Evolutionary conservation across 139 green algal species (phyloP), one percentile per base, ranked within the genome.

Genomic region (Astrephomene gubernaculifera): DNA sequence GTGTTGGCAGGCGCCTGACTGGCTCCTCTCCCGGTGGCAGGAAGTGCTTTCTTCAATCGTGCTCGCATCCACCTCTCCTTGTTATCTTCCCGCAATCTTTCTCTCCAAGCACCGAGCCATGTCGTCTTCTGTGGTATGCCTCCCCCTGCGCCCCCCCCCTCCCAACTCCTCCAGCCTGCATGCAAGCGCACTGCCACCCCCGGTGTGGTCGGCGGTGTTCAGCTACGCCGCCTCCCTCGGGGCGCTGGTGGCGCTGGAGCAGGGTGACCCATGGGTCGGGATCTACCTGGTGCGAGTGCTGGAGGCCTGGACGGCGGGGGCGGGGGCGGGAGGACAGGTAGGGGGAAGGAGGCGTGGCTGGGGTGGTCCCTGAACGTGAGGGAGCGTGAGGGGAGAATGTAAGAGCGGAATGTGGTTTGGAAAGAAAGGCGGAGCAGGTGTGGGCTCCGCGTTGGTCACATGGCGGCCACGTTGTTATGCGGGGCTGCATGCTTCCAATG

Each of bases 211-310:
- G 14, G 5, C n/a, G 41, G 78, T 75, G 43, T 74, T 84, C 43
- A 14, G 25, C 0, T 6, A n/a, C 10, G 78, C 78, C 0, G 19
- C 31, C 14, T 84, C 74, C 78, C 4, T 65, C 41, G 78, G 78
- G 12, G 78, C 43, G 6, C 78, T 75, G 19, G 54, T 35, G 63
- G 78, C 78, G 27, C 78, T 84, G 63, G 78, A 73, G 78, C 61
- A 74, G 78, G 78, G 78, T n/a, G 65, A 9, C 10, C 2, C 63
- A 31, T n/a, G 21, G 0, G 78, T 75, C 43, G 78, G 78, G 8
- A 6, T 84, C 43, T 75, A 67, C 78, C 78, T 84, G 41, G 43
- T 84, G 63, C 43, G 61, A 2, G 2, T 12, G 43, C 57, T 84
- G 63, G 75, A 83, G 75, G 75, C 7, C 4, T 70, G 53, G 73